Conservation (phyloP, 371 early-diverging fungal genomes). For the Mucor ambiguus region DNA sequence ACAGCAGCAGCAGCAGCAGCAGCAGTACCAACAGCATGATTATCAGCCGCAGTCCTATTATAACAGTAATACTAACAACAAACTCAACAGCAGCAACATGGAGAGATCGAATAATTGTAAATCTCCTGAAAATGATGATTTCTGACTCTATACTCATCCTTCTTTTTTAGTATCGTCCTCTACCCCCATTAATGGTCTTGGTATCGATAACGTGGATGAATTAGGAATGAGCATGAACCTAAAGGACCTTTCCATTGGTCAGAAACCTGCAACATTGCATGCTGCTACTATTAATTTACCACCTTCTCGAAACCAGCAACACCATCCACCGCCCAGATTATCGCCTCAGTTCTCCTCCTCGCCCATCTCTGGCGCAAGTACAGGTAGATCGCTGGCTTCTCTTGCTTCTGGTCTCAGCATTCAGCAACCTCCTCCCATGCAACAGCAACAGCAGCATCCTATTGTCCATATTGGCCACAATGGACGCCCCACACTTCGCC, state of each 20-base stretch:
- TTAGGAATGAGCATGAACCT: conserved; percentile 36
- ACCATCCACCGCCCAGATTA: conserved; percentile 11
- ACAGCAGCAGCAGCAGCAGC: background rate
- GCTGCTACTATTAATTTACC: conserved; percentile 25
- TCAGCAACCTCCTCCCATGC: conserved; percentile 26
- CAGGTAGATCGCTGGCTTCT: conserved; percentile 39
- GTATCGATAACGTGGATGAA: conserved; percentile 43
- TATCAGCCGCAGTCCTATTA: conserved; percentile 8
- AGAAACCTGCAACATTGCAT: conserved; percentile 26
- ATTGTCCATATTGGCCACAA: conserved; percentile 7
- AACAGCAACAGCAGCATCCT: conserved; percentile 4
- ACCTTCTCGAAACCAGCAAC: background rate
- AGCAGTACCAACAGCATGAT: conserved; percentile 5
- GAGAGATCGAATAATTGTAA: conserved; percentile 1
- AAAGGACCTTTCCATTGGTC: conserved; percentile 39
- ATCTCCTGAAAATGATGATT: conserved; percentile 6
- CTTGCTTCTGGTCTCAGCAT: conserved; percentile 44
- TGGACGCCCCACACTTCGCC: conserved; percentile 38
- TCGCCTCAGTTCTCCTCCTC: conserved; percentile 41
- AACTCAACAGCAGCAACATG: background rate
- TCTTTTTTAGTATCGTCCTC: background rate
- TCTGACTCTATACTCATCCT: background rate
- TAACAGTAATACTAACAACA: conserved; percentile 5
- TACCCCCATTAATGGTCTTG: conserved; percentile 28
- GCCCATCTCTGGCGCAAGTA: conserved; percentile 39